A percentile compares a stretch with the other conserved stretches of the same genome.
phyloP scores from a whole-genome alignment of 257 asterid genomes.

The Solanum dulcamara region DNA sequence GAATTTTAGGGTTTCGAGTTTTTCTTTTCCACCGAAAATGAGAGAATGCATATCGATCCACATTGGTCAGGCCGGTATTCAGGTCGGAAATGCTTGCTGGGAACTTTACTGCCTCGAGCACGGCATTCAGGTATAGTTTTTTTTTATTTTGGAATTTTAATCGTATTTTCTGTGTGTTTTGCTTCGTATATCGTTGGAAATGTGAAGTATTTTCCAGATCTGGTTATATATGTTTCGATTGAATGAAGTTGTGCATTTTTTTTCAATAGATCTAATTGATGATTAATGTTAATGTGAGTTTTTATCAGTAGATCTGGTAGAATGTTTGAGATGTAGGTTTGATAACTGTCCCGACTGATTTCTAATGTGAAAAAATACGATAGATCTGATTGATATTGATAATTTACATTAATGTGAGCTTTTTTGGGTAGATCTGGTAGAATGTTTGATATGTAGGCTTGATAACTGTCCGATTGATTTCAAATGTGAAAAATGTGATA shows the following conservation, averaged over 20 bases:
- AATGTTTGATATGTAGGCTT: background rate
- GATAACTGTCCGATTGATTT: background rate
- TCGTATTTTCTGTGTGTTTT: background rate
- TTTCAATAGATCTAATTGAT: background rate
- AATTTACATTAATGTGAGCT: background rate
- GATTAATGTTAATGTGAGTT: background rate
- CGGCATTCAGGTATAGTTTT: constrained; percentile 1
- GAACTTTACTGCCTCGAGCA: constrained; percentile 11
- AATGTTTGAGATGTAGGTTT: background rate
- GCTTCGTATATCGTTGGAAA: background rate
- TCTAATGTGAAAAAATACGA: background rate
- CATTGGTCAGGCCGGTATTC: constrained; percentile 10
- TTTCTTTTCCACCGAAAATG: background rate
- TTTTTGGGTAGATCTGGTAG: background rate
- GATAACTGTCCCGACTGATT: background rate
- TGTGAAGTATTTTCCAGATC: background rate
- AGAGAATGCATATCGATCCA: constrained; percentile 9
- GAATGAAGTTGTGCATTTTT: background rate
- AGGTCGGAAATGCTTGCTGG: constrained; percentile 11
- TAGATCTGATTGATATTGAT: background rate
- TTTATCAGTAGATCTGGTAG: background rate
- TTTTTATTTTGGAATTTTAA: too few species aligned
- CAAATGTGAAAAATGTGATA: background rate
- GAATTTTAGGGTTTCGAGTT: background rate
- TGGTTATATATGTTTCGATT: background rate